Evolutionary conservation across 2,329 filamentous ascomycete species (phyloP).

Genomic region (Sclerotinia borealis): DNA sequence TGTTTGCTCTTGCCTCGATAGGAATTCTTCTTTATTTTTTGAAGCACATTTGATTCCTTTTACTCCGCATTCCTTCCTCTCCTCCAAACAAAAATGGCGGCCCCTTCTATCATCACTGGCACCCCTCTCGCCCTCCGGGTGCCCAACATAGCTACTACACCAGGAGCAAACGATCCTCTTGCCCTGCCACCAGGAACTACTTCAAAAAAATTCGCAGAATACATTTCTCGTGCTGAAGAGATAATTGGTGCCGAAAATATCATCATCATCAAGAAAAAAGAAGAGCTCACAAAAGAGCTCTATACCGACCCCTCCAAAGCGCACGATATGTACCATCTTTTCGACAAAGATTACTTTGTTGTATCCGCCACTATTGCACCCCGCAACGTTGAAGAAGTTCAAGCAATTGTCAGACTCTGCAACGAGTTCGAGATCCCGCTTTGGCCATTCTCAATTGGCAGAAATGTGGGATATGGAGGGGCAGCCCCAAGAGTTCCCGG

Average conservation of each 20-base stretch:
- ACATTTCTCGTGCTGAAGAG: conserved; percentile 1
- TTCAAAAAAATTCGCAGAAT: conserved; percentile 12
- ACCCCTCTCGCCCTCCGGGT: background rate
- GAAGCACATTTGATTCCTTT: background rate
- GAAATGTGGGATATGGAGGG: conserved; percentile 43
- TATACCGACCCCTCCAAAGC: conserved; percentile 16
- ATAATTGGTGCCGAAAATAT: conserved; percentile 11
- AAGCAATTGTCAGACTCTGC: conserved; percentile 38
- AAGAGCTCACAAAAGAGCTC: conserved; percentile 12
- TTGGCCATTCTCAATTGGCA: conserved; percentile 41
- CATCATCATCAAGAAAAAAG: conserved; percentile 8
- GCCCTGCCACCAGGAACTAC: conserved; percentile 14
- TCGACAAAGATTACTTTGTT: conserved; percentile 38
- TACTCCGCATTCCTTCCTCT: background rate
- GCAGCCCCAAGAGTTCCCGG: conserved; percentile 47
- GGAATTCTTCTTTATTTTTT: background rate
- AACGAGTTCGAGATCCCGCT: conserved; percentile 42
- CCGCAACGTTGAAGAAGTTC: conserved; percentile 39
- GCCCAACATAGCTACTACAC: background rate
- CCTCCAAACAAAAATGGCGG: background rate
- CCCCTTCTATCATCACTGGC: background rate
- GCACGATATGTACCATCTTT: conserved; percentile 37
- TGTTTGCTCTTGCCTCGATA: background rate
- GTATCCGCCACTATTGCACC: conserved; percentile 12
- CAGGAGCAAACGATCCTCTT: conserved; percentile 9